Percentiles rank a stretch among this genome's conserved stretches.
Evolutionary conservation across 2,329 filamentous ascomycete genomes (phyloP).

Genomic region (Laburnicola sp.): DNA sequence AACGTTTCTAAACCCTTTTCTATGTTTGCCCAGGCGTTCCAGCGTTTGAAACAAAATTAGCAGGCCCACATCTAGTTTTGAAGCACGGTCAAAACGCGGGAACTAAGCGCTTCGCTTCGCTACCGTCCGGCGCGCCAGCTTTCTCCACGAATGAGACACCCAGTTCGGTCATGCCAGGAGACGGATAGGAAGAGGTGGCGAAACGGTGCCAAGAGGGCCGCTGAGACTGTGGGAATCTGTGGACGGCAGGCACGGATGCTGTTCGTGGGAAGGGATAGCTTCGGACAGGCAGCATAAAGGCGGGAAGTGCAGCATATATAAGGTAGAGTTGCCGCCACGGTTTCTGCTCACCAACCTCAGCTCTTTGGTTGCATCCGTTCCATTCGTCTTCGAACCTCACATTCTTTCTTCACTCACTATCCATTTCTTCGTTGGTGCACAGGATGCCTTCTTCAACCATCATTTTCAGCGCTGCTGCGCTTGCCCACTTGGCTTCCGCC

Average conservation of each 20-base stretch:
- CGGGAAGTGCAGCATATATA: neutral
- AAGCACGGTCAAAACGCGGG: slow-evolving; percentile 1
- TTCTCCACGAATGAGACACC: neutral
- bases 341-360: neutral
- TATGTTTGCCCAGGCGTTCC: neutral
- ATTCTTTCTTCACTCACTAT: slow-evolving; percentile 11
- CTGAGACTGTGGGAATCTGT: neutral
- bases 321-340: neutral
- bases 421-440: slow-evolving; percentile 18
- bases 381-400: slow-evolving; percentile 1
- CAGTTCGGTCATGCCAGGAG: neutral
- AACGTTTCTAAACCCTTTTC: neutral
- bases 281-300: too few relatives aligned
- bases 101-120: neutral
- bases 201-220: neutral
- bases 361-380: neutral
- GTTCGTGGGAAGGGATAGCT: neutral
- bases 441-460: slow-evolving; percentile 39
- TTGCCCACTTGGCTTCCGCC: slow-evolving; percentile 31
- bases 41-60: slow-evolving; percentile 1
- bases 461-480: slow-evolving; percentile 27
- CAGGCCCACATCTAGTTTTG: neutral
- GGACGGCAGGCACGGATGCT: neutral
- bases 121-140: neutral
- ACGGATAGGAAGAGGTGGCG: neutral